phyloP scores from a whole-genome alignment of 257 asterid genomes.

The Rehmannia glutinosa region DNA sequence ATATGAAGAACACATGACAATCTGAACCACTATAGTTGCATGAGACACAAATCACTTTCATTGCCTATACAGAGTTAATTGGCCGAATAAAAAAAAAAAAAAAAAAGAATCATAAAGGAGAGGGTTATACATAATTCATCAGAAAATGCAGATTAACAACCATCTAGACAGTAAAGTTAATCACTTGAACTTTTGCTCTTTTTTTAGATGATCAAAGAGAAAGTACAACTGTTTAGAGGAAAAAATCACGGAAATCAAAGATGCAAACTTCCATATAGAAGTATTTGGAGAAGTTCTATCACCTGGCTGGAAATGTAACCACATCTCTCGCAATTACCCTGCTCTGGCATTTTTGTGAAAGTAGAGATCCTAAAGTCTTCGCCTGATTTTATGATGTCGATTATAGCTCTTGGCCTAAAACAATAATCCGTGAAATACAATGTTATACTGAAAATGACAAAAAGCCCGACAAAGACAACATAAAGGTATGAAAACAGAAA shows the following conservation, averaged over 20 bases:
- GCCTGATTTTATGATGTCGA: conserved; percentile 89
- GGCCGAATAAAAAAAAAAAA: background rate
- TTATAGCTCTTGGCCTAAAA: conserved; percentile 84
- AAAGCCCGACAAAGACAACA: background rate
- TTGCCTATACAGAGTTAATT: background rate
- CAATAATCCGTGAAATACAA: background rate
- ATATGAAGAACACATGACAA: background rate
- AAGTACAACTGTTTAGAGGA: background rate
- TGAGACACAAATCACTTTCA: background rate
- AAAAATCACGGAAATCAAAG: background rate
- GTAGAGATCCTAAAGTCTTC: conserved; percentile 95
- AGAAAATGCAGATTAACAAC: background rate
- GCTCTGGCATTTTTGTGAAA: conserved; percentile 93
- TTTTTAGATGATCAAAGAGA: background rate
- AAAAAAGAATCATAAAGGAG: no score
- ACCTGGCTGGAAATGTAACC: conserved; percentile 99
- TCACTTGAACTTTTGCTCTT: background rate
- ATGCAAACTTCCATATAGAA: no score
- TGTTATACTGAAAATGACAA: background rate
- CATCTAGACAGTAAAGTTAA: background rate
- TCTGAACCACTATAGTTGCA: background rate
- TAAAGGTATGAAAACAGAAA: background rate
- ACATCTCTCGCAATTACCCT: conserved; percentile 88
- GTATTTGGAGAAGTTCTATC: conserved; percentile 9
- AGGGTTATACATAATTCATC: no score